These are phyloP conservation scores for Cajanus cajan DNA, from an alignment of 306 rosid genomes.

Conservation along the genomic window DNA sequence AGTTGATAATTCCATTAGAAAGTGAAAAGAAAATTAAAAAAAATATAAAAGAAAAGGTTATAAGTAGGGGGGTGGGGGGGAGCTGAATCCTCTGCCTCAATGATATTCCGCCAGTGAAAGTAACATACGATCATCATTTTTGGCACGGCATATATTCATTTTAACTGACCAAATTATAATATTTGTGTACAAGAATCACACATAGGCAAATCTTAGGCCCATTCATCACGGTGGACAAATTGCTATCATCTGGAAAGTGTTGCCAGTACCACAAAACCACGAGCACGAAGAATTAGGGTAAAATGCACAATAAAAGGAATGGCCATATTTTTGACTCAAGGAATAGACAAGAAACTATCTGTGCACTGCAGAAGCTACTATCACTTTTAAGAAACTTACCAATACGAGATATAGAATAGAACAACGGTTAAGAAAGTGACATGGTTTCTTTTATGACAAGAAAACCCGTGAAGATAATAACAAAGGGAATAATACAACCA, in stretches of 20 bases:
- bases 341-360: constrained; percentile 8
- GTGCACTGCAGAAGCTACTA: neutral
- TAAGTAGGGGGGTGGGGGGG: neutral
- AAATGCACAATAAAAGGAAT: neutral
- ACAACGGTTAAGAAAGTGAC: neutral
- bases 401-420: neutral
- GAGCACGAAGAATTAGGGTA: neutral
- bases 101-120: neutral
- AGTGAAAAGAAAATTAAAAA: neutral
- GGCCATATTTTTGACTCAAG: neutral
- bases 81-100: neutral
- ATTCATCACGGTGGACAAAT: neutral
- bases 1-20: neutral
- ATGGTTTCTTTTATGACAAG: neutral
- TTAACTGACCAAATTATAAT: neutral
- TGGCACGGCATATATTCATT: neutral
- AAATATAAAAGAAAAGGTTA: neutral
- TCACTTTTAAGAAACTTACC: neutral
- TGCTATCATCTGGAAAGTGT: neutral
- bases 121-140: neutral
- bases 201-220: neutral
- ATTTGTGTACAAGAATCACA: neutral
- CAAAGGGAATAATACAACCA: neutral
- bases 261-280: neutral
- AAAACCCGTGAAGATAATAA: neutral